Base-by-base conservation (phyloP, 441 rosid genomes). In the Brassica hybrid region DNA sequence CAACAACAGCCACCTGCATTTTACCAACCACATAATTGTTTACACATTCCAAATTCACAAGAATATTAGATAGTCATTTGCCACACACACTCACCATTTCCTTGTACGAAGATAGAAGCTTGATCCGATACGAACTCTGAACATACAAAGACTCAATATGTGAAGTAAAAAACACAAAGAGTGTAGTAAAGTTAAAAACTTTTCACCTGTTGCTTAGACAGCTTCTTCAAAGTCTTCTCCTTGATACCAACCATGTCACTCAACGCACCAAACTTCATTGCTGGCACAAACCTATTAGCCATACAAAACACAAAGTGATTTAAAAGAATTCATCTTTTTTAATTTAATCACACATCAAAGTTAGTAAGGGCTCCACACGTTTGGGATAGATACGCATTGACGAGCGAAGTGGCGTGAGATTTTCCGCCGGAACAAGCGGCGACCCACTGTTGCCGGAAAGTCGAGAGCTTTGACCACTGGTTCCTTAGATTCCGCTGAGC, bases 401-500 rank as follows among this genome's bases (percentile, higher is more conserved):
- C 88, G 19, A 93, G 91, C 32, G 90, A 84, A 73, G 90, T 89
- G 45, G 96, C 94, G 74, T 87, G 89, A 41, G 94, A 79, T 80
- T 90, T 88, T 43, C 88, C 98, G 14, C 60, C 27, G 61, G 93
- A 85, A 52, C 85, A 86, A 64, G 89, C 80, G 38, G 88, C 79
- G 72, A 72, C 43, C 99, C 98, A 95, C 32, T 86, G 81, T 65
- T 86, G 82, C 59, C 89, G 83, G 68, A 14, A 79, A 9, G 86
- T 84, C 2, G 86, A 83, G 70, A 94, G 67, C 70, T 85, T 90
- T 43, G 97, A 85, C 99, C 99, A 94, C 41, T 93, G 98, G 74
- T 94, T 93, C 78, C 98, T 86, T 50, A 94, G 79, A 75, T 93
- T 94, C 7, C 96, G 83, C 84, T 91, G 98, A 18, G 99, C 92